Percentiles rank a stretch among this genome's conserved stretches.
phyloP scores from a whole-genome alignment of 1,284 basidiomycete species.

The Pseudozyma hubeiensis region DNA sequence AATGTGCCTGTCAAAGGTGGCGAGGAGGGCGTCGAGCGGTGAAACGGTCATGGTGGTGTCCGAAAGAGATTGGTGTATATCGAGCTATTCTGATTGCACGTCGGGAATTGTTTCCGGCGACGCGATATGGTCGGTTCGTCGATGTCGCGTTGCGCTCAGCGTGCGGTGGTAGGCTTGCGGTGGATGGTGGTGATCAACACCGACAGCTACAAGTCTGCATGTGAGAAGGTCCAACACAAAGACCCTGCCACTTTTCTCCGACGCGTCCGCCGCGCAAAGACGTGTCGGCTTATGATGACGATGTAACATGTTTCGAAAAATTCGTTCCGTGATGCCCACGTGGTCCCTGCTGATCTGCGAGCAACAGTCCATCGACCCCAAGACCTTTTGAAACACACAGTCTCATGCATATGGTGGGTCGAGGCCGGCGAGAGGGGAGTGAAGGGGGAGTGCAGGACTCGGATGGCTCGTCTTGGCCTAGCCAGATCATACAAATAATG shows the following conservation, averaged over 20 bases:
- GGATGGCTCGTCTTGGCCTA: too few species aligned
- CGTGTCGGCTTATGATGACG: conserved; percentile 10
- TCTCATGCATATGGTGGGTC: too few species aligned
- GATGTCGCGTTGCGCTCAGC: too few species aligned
- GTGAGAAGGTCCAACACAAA: not conserved
- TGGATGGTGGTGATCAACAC: too few species aligned
- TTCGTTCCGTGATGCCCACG: not conserved
- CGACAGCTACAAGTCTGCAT: too few species aligned
- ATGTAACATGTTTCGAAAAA: not conserved
- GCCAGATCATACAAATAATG: too few species aligned
- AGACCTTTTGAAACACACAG: too few species aligned
- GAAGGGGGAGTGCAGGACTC: too few species aligned
- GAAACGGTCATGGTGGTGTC: conserved; percentile 21
- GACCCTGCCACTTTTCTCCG: conserved; percentile 21
- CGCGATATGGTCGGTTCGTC: too few species aligned
- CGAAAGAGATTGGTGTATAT: not conserved
- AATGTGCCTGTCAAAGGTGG: conserved; percentile 35
- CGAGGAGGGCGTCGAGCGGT: conserved; percentile 31
- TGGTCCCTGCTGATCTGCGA: not conserved
- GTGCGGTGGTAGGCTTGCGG: too few species aligned
- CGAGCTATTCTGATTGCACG: not conserved
- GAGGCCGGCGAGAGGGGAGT: too few species aligned
- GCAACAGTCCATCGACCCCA: too few species aligned
- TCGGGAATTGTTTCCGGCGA: not conserved
- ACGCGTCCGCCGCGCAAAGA: conserved; percentile 24